phyloP scores from a whole-genome alignment of 2,329 filamentous ascomycete genomes.

The Dactylellina leptospora region DNA sequence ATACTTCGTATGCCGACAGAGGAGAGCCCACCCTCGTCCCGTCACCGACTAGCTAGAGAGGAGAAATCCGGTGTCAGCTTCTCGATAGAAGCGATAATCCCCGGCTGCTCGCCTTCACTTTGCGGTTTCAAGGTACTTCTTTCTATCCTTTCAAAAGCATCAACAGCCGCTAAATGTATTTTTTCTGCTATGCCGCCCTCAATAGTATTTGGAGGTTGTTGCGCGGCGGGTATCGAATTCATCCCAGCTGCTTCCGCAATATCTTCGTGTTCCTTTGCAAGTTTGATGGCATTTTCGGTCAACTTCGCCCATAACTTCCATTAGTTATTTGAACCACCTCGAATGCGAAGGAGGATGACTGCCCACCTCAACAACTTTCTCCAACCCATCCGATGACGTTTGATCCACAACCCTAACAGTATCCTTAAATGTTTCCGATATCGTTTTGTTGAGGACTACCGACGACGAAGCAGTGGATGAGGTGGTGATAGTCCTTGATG shows the following conservation, averaged over 20 bases:
- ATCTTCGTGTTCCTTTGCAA: not conserved
- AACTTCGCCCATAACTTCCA: not conserved
- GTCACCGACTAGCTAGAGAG: constrained; percentile 3
- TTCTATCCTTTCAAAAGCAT: constrained; percentile 3
- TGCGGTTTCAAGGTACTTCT: not conserved
- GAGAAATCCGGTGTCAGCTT: constrained; percentile 19
- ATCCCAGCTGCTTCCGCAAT: not conserved
- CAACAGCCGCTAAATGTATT: constrained; percentile 4
- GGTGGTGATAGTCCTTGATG: constrained; percentile 20
- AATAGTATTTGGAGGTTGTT: not conserved
- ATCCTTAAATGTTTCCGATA: constrained; percentile 14
- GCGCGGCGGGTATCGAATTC: not conserved
- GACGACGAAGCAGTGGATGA: constrained; percentile 4
- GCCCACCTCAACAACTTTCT: constrained; percentile 18
- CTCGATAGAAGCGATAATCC: constrained; percentile 18
- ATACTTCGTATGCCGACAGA: too few relatives aligned
- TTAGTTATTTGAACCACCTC: not conserved
- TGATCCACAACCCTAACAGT: constrained; percentile 8
- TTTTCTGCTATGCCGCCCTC: not conserved
- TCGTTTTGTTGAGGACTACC: constrained; percentile 9
- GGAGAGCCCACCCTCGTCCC: not conserved
- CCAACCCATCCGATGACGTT: constrained; percentile 13
- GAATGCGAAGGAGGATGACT: not conserved
- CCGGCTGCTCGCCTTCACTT: not conserved
- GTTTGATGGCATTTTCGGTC: constrained; percentile 4